Evolutionary conservation across 1,139 yeast genomes (phyloP).

Genomic region (Suhomyces coccinellae): DNA sequence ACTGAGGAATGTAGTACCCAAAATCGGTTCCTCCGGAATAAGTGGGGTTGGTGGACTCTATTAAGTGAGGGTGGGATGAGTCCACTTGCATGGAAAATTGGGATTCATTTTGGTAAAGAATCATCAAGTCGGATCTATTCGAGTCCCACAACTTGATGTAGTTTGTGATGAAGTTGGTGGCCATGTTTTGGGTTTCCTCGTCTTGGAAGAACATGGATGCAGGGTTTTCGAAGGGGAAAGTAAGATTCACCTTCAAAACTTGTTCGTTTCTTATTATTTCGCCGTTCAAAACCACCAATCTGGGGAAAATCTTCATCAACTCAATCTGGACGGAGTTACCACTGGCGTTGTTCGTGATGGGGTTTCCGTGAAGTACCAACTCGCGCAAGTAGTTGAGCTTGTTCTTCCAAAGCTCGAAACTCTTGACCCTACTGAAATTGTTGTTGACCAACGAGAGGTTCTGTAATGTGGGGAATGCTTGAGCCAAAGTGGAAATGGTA

Average conservation of each 20-base stretch:
- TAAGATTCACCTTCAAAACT: constrained; percentile 51
- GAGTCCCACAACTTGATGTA: constrained; percentile 81
- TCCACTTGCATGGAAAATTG: constrained; percentile 75
- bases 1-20: constrained; percentile 64
- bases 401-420: constrained; percentile 75
- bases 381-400: constrained; percentile 76
- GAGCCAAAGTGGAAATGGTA: constrained; percentile 64
- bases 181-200: constrained; percentile 64
- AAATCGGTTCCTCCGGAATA: constrained; percentile 45
- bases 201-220: constrained; percentile 73
- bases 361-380: constrained; percentile 73
- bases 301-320: constrained; percentile 71
- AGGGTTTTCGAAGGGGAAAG: constrained; percentile 54
- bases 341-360: constrained; percentile 43
- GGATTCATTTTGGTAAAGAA: constrained; percentile 78
- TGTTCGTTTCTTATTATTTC: constrained; percentile 72
- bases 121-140: constrained; percentile 66
- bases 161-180: constrained; percentile 74
- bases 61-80: constrained; percentile 51
- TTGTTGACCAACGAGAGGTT: constrained; percentile 83
- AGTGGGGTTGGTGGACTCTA: constrained; percentile 38
- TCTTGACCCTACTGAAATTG: constrained; percentile 55
- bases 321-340: constrained; percentile 46
- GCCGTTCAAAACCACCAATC: constrained; percentile 77
- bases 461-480: constrained; percentile 69